Evolutionary conservation across 2,329 filamentous ascomycete species (phyloP).

Genomic region (Exophiala oligosperma): DNA sequence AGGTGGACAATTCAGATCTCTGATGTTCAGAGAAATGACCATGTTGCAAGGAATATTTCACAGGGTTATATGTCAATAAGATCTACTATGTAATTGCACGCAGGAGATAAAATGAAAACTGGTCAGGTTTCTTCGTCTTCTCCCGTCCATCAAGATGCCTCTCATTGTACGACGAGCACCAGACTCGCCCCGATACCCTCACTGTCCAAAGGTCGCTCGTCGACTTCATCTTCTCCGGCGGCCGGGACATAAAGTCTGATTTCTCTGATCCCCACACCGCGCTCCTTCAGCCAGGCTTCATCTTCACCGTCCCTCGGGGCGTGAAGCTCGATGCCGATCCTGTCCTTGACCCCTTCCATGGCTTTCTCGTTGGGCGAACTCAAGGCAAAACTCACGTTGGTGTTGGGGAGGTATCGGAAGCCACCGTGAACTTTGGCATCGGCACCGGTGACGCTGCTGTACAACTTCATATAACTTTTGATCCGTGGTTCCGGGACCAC

Average conservation of each 20-base stretch:
- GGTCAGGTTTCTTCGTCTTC: background rate
- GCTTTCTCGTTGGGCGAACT: slow-evolving; percentile 13
- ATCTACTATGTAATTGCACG: background rate
- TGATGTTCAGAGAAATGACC: too few species aligned
- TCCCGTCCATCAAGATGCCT: background rate
- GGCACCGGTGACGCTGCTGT: slow-evolving; percentile 16
- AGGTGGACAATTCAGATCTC: too few species aligned
- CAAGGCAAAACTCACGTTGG: slow-evolving; percentile 16
- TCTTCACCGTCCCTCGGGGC: slow-evolving; percentile 17
- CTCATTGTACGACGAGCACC: slow-evolving; percentile 13
- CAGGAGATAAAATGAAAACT: background rate
- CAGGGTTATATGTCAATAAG: background rate
- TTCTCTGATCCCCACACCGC: slow-evolving; percentile 24
- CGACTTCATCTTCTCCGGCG: slow-evolving; percentile 11
- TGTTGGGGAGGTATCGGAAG: slow-evolving; percentile 9
- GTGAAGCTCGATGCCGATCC: slow-evolving; percentile 19
- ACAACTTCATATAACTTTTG: slow-evolving; percentile 19
- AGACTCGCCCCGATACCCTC: slow-evolving; percentile 24
- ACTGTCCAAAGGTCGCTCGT: slow-evolving; percentile 17
- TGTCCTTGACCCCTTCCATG: slow-evolving; percentile 10
- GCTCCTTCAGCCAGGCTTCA: slow-evolving; percentile 20
- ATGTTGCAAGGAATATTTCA: too few species aligned
- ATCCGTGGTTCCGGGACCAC: slow-evolving; percentile 21
- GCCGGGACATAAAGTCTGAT: slow-evolving; percentile 17
- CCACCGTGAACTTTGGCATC: slow-evolving; percentile 10